A percentile compares a stretch with the other conserved stretches of the same genome.
These are phyloP conservation scores for Pholiota conissans DNA, from an alignment of 768 basidiomycete genomes.

Conservation along the genomic window DNA sequence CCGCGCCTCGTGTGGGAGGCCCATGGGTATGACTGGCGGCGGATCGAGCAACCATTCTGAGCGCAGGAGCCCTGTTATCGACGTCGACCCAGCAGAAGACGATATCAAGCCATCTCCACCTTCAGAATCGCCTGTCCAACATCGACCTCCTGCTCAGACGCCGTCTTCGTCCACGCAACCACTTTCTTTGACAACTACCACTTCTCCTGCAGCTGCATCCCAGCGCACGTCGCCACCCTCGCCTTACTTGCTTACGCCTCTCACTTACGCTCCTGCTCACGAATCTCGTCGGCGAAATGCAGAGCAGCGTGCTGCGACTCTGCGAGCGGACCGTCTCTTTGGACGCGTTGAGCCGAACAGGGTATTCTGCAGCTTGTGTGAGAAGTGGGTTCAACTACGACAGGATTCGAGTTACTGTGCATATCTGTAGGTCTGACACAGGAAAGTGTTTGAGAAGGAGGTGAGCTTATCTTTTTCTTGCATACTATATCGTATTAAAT, in stretches of 20 bases:
- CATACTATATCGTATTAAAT: too few relatives aligned
- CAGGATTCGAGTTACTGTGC: slow-evolving; percentile 81
- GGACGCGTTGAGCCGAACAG: slow-evolving; percentile 71
- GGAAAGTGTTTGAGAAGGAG: slow-evolving; percentile 72
- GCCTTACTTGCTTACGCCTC: slow-evolving; percentile 51
- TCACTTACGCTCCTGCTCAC: slow-evolving; percentile 54
- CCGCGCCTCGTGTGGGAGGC: slow-evolving; percentile 48
- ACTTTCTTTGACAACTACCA: neutral
- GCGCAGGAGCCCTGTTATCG: too few relatives aligned
- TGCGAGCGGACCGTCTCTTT: slow-evolving; percentile 65
- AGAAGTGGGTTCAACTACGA: slow-evolving; percentile 84
- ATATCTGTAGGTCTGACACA: slow-evolving; percentile 79
- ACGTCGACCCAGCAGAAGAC: too few relatives aligned
- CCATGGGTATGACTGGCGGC: neutral
- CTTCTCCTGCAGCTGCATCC: neutral
- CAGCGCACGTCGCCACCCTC: slow-evolving; percentile 8
- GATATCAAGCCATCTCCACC: too few relatives aligned
- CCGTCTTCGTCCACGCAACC: neutral
- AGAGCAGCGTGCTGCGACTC: slow-evolving; percentile 73
- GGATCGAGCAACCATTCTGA: too few relatives aligned
- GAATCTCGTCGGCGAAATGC: slow-evolving; percentile 76
- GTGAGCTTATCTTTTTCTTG: slow-evolving; percentile 41
- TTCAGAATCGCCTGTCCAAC: too few relatives aligned
- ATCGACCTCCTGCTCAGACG: too few relatives aligned
- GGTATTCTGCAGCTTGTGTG: slow-evolving; percentile 74